Percentiles rank a stretch among this genome's conserved stretches.
These are phyloP conservation scores for Saturnispora besseyi DNA, from an alignment of 805 yeast genomes.

Conservation along the genomic window DNA sequence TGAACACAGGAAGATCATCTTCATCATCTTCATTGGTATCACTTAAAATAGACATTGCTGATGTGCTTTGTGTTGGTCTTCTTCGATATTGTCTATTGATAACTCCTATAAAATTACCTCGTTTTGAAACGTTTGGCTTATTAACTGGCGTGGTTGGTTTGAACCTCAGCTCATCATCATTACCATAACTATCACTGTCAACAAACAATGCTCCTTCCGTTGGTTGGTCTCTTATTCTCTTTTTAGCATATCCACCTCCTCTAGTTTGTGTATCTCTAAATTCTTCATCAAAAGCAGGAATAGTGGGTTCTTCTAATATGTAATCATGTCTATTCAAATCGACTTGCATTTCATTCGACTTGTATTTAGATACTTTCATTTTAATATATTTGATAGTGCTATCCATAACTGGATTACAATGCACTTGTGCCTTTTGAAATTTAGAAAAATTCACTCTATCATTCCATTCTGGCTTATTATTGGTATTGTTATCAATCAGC, in stretches of 20 bases:
- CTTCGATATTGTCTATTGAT: neutral
- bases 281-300: conserved; percentile 1
- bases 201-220: conserved; percentile 7
- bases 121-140: neutral
- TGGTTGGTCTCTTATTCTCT: neutral
- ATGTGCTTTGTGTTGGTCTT: neutral
- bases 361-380: conserved; percentile 13
- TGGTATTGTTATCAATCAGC: conserved; percentile 1
- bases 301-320: conserved; percentile 9
- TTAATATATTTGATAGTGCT: conserved; percentile 16
- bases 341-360: conserved; percentile 10
- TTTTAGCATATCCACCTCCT: neutral
- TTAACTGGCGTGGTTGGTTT: neutral
- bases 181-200: conserved; percentile 9
- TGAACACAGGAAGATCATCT: conserved; percentile 26
- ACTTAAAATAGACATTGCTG: neutral
- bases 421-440: conserved; percentile 12
- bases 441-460: conserved; percentile 15
- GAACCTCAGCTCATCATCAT: conserved; percentile 3
- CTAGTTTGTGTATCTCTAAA: neutral
- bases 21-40: conserved; percentile 15
- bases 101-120: neutral
- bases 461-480: conserved; percentile 14
- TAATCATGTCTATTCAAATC: conserved; percentile 10
- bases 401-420: conserved; percentile 16